phyloP scores from a whole-genome alignment of 2,329 filamentous ascomycete species.

The Botryotinia calthae region DNA sequence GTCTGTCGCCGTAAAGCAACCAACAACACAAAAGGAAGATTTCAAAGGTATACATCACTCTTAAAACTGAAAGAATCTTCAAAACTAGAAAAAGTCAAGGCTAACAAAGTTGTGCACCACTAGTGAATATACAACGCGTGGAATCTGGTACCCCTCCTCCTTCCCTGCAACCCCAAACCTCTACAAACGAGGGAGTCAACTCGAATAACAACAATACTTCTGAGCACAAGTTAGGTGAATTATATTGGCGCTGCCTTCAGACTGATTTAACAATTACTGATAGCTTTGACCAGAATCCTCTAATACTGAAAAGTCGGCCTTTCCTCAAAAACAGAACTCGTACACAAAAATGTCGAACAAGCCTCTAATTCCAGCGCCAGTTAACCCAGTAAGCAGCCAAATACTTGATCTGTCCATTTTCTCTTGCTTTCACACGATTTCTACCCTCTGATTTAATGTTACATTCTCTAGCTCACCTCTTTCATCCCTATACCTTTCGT shows the following conservation, averaged over 20 bases:
- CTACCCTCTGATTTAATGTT: no score
- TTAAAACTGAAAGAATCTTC: background rate
- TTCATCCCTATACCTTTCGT: background rate
- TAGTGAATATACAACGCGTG: slow-evolving; percentile 2
- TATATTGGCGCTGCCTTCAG: background rate
- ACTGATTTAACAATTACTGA: background rate
- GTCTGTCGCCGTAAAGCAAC: no score
- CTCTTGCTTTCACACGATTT: background rate
- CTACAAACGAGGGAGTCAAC: background rate
- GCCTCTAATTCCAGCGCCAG: slow-evolving; percentile 10
- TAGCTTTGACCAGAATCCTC: background rate
- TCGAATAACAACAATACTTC: background rate
- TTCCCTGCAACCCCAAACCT: background rate
- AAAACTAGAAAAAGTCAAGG: background rate
- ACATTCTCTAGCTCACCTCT: background rate
- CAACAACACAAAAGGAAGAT: background rate
- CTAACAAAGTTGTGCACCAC: background rate
- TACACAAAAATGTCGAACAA: slow-evolving; percentile 13
- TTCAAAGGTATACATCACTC: background rate
- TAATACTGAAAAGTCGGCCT: background rate
- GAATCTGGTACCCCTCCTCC: background rate
- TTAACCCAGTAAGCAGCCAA: slow-evolving; percentile 1
- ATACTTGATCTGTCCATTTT: background rate
- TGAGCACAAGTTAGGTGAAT: background rate
- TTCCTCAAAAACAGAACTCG: background rate